Conservation (phyloP, 1,284 basidiomycete species). For the Tetrapyrgos nigripes region DNA sequence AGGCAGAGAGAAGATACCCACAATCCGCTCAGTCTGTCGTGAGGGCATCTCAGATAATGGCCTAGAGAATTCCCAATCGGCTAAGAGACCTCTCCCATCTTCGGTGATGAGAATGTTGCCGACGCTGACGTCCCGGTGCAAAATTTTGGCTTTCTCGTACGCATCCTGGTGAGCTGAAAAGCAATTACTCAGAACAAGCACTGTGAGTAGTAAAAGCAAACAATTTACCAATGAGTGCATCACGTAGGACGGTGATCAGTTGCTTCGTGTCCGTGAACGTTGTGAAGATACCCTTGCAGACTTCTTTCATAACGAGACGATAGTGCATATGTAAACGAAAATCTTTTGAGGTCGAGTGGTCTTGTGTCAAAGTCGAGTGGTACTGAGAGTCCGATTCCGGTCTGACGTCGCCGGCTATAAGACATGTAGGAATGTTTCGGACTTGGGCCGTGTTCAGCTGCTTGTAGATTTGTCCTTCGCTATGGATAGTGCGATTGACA, state of each 20-base stretch:
- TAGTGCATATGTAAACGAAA: constrained; percentile 9
- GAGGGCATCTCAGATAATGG: background rate
- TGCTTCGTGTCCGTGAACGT: constrained; percentile 4
- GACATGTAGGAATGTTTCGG: constrained; percentile 19
- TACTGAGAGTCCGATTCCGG: background rate
- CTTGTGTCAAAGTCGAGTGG: background rate
- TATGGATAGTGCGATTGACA: too few relatives aligned
- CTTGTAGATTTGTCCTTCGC: constrained; percentile 27
- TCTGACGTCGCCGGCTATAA: constrained; percentile 10
- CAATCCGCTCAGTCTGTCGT: constrained; percentile 2
- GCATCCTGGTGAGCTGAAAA: constrained; percentile 8
- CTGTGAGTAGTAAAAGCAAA: background rate
- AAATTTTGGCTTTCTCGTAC: constrained; percentile 1
- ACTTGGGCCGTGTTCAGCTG: constrained; percentile 21
- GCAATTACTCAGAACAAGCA: background rate
- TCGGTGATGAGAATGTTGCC: constrained; percentile 10
- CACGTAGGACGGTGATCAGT: constrained; percentile 4
- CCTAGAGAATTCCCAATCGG: constrained; percentile 10
- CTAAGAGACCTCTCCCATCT: background rate
- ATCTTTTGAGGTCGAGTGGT: background rate
- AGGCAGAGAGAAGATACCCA: background rate
- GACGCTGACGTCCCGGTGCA: constrained; percentile 11
- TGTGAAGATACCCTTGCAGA: constrained; percentile 4
- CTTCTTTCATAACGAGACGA: constrained; percentile 12
- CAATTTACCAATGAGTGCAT: constrained; percentile 15